These are phyloP conservation scores for Fusarium sp. DNA, from an alignment of 2,329 filamentous ascomycete species.

Conservation along the genomic window DNA sequence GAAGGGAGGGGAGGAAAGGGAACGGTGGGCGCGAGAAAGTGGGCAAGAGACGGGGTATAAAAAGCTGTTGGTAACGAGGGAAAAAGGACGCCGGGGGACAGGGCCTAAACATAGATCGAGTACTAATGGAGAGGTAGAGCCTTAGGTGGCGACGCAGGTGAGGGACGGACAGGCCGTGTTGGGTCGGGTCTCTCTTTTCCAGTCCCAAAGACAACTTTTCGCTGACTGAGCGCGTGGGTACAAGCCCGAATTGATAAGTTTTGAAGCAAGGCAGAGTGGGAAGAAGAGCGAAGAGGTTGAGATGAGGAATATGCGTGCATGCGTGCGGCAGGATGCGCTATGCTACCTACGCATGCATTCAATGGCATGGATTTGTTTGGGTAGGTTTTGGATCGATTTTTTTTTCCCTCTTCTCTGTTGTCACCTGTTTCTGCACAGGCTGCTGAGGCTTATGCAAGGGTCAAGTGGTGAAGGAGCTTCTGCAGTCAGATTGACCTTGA, in stretches of 20 bases:
- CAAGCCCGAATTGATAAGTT: not conserved
- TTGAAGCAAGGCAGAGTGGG: slow-evolving; percentile 13
- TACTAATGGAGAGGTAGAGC: slow-evolving; percentile 35
- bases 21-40: slow-evolving; percentile 42
- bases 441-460: slow-evolving; percentile 41
- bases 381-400: slow-evolving; percentile 6
- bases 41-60: slow-evolving; percentile 46
- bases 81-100: slow-evolving; percentile 36
- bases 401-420: slow-evolving; percentile 1
- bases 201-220: slow-evolving; percentile 10
- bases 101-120: slow-evolving; percentile 42
- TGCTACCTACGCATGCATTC: slow-evolving; percentile 43
- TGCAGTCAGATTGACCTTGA: slow-evolving; percentile 10
- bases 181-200: slow-evolving; percentile 25
- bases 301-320: slow-evolving; percentile 18
- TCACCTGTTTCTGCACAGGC: slow-evolving; percentile 29
- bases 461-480: slow-evolving; percentile 34
- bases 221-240: slow-evolving; percentile 32
- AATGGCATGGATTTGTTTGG: slow-evolving; percentile 43
- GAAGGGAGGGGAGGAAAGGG: slow-evolving; percentile 27
- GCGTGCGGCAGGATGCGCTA: slow-evolving; percentile 39
- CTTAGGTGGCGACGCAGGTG: slow-evolving; percentile 42
- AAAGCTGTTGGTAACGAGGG: slow-evolving; percentile 42
- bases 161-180: slow-evolving; percentile 33
- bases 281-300: slow-evolving; percentile 17